A percentile compares a stretch with the other conserved stretches of the same genome.
These are phyloP conservation scores for Lepidopterella palustris DNA, from an alignment of 495 filamentous ascomycete species.

Conservation along the genomic window DNA sequence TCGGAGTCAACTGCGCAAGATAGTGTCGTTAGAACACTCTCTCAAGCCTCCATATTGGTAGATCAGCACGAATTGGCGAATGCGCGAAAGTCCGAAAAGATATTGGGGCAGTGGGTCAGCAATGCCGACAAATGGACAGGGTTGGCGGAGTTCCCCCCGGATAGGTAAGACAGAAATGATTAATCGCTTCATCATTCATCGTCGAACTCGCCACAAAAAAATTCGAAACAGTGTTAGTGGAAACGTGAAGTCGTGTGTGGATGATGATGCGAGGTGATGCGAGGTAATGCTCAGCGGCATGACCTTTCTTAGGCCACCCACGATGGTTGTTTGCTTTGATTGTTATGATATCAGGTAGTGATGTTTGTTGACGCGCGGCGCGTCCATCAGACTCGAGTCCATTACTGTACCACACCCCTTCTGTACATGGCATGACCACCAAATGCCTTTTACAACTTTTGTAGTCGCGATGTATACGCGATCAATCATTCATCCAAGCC, in stretches of 20 bases:
- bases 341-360: constrained; percentile 2
- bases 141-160: background rate
- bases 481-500: constrained; percentile 77
- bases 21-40: background rate
- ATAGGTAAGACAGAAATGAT: background rate
- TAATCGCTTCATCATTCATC: background rate
- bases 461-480: constrained; percentile 18
- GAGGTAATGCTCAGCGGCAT: background rate
- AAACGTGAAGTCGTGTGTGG: constrained; percentile 11
- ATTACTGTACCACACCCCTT: constrained; percentile 15
- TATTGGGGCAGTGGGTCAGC: background rate
- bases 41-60: background rate
- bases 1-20: background rate
- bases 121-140: background rate
- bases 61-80: background rate
- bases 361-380: constrained; percentile 31
- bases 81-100: background rate
- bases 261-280: constrained; percentile 18
- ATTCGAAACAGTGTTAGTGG: background rate
- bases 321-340: constrained; percentile 20
- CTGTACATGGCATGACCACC: background rate
- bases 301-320: constrained; percentile 4
- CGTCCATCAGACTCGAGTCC: constrained; percentile 21
- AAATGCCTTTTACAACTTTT: constrained; percentile 7
- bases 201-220: background rate